phyloP scores from a whole-genome alignment of 176 grass and related monocot species.

The Eragrostis curvula region DNA sequence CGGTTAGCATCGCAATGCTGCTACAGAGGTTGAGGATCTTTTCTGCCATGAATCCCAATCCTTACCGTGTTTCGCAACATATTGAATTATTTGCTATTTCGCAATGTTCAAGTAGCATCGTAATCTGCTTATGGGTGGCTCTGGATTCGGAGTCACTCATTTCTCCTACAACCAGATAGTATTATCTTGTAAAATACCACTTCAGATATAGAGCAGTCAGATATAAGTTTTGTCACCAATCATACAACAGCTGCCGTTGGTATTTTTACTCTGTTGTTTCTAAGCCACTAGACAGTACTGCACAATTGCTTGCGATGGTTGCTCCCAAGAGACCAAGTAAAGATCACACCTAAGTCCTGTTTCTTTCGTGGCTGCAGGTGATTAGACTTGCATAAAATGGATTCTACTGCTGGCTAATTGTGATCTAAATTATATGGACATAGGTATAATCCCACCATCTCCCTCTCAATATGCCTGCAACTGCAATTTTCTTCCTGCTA shows the following conservation, averaged over 20 bases:
- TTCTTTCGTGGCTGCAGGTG: slow-evolving; percentile 34
- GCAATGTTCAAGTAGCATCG: background rate
- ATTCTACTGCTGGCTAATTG: slow-evolving; percentile 61
- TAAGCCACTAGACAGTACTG: background rate
- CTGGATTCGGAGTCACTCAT: background rate
- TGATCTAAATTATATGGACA: slow-evolving; percentile 55
- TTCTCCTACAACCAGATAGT: background rate
- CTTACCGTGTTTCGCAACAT: background rate
- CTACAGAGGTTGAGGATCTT: background rate
- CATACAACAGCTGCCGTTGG: background rate
- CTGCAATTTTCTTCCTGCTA: background rate
- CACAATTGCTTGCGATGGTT: background rate
- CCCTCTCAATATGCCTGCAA: background rate
- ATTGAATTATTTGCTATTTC: background rate
- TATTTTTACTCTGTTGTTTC: slow-evolving; percentile 17
- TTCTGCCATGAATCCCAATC: background rate
- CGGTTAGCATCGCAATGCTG: background rate
- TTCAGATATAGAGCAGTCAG: background rate
- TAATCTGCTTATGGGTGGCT: background rate
- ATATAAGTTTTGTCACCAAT: background rate
- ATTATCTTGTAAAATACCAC: background rate
- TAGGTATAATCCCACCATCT: slow-evolving; percentile 24
- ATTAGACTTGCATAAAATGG: slow-evolving; percentile 54
- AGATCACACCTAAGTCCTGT: background rate
- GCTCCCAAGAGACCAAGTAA: background rate